Percentiles rank a stretch among this genome's conserved stretches.
phyloP scores from a whole-genome alignment of 2,329 filamentous ascomycete genomes.

The Seiridium cupressi region DNA sequence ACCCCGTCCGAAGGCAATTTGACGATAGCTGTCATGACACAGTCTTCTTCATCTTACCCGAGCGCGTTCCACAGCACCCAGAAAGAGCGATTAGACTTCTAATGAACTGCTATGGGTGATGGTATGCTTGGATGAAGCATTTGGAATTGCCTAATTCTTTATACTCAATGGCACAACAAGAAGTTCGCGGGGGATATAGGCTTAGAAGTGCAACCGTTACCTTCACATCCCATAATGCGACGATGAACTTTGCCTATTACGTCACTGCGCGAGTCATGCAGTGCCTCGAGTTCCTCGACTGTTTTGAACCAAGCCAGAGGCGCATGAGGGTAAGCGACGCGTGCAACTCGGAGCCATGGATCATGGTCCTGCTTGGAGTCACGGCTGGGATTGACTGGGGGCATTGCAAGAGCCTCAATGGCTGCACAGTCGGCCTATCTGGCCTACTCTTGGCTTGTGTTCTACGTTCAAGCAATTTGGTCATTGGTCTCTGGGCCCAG shows the following conservation, averaged over 20 bases:
- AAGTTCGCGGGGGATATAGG: too few relatives aligned
- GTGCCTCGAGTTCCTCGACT: slow-evolving; percentile 3
- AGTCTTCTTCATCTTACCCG: too few relatives aligned
- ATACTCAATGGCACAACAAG: too few relatives aligned
- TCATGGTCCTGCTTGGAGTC: slow-evolving; percentile 18
- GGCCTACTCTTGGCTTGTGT: slow-evolving; percentile 25
- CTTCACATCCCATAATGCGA: slow-evolving; percentile 11
- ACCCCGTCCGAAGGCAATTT: too few relatives aligned
- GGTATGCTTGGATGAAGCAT: too few relatives aligned
- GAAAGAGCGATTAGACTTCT: too few relatives aligned
- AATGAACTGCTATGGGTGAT: too few relatives aligned
- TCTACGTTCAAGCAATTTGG: neutral
- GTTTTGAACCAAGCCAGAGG: neutral
- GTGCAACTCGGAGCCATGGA: slow-evolving; percentile 9
- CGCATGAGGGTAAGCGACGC: too few relatives aligned
- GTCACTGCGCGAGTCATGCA: slow-evolving; percentile 13
- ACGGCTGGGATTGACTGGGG: slow-evolving; percentile 19
- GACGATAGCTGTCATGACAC: too few relatives aligned
- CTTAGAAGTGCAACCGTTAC: neutral
- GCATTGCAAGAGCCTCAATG: slow-evolving; percentile 17
- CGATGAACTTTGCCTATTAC: slow-evolving; percentile 17
- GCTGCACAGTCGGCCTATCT: slow-evolving; percentile 19
- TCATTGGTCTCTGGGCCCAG: neutral
- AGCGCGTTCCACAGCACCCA: too few relatives aligned
- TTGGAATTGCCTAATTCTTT: too few relatives aligned